Evolutionary conservation across 768 basidiomycete species (phyloP).

Genomic region (Dentipellis fragilis): DNA sequence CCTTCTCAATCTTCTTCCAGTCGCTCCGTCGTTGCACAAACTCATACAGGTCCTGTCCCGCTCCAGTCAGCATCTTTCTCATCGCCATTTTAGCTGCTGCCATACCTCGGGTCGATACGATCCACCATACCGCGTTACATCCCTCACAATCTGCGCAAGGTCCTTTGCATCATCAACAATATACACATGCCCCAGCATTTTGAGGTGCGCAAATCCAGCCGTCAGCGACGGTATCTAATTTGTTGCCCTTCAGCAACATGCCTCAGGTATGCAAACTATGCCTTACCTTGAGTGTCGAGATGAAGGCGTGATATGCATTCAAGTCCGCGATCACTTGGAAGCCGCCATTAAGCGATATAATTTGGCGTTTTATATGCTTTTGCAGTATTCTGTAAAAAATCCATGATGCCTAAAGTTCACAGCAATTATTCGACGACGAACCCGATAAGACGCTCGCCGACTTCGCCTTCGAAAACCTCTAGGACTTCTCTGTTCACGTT

Average conservation of each 20-base stretch:
- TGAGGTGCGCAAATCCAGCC: constrained; percentile 85
- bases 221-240: constrained; percentile 65
- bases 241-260: neutral
- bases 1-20: constrained; percentile 98
- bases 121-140: constrained; percentile 92
- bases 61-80: neutral
- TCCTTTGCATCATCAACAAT: constrained; percentile 95
- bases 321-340: constrained; percentile 95
- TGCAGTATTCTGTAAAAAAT: constrained; percentile 64
- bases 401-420: neutral
- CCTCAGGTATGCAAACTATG: neutral
- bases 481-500: constrained; percentile 94
- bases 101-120: constrained; percentile 86
- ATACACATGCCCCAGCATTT: constrained; percentile 95
- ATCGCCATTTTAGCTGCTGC: neutral
- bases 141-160: constrained; percentile 89
- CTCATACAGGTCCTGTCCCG: constrained; percentile 76
- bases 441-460: constrained; percentile 62
- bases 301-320: constrained; percentile 87
- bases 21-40: constrained; percentile 91
- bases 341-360: constrained; percentile 88
- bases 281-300: constrained; percentile 70
- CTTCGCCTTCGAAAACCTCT: constrained; percentile 97
- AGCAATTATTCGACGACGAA: constrained; percentile 7
- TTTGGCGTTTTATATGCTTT: constrained; percentile 94